Evolutionary conservation across 345 rosid genomes (phyloP).

Genomic region (Camelina neglecta): DNA sequence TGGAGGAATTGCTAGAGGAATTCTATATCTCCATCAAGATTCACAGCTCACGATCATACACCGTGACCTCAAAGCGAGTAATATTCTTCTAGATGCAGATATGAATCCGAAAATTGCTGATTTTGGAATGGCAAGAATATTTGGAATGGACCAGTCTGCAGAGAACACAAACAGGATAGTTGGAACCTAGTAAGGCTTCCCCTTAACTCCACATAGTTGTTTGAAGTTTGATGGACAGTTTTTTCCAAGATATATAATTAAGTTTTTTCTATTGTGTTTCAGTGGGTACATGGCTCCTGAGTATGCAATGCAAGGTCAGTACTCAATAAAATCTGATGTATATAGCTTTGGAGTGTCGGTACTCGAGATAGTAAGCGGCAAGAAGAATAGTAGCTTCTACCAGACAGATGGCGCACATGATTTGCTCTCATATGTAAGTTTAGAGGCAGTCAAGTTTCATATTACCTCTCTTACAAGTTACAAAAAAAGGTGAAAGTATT

Average conservation of each 20-base stretch:
- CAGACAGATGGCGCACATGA: not conserved
- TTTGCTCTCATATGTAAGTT: slow-evolving; percentile 43
- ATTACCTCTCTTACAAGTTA: slow-evolving; percentile 13
- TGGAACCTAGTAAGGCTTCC: slow-evolving; percentile 52
- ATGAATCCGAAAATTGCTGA: slow-evolving; percentile 48
- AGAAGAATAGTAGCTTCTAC: not conserved
- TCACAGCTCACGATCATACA: too few relatives aligned
- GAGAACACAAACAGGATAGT: slow-evolving; percentile 48
- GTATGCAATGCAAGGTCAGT: not conserved
- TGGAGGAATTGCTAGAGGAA: too few relatives aligned
- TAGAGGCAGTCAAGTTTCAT: not conserved
- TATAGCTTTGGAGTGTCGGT: not conserved
- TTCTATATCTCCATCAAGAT: too few relatives aligned
- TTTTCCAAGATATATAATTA: too few relatives aligned
- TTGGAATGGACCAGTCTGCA: slow-evolving; percentile 36
- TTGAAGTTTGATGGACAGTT: too few relatives aligned
- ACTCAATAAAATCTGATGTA: not conserved
- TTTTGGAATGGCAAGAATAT: slow-evolving; percentile 53
- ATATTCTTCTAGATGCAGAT: too few relatives aligned
- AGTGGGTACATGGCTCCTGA: not conserved
- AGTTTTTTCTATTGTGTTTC: too few relatives aligned
- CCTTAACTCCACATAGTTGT: not conserved
- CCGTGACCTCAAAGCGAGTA: too few relatives aligned
- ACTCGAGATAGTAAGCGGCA: not conserved
- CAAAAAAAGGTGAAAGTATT: not conserved